These are phyloP conservation scores for Penicillium paxilli DNA, from an alignment of 495 filamentous ascomycete genomes.

Conservation along the genomic window DNA sequence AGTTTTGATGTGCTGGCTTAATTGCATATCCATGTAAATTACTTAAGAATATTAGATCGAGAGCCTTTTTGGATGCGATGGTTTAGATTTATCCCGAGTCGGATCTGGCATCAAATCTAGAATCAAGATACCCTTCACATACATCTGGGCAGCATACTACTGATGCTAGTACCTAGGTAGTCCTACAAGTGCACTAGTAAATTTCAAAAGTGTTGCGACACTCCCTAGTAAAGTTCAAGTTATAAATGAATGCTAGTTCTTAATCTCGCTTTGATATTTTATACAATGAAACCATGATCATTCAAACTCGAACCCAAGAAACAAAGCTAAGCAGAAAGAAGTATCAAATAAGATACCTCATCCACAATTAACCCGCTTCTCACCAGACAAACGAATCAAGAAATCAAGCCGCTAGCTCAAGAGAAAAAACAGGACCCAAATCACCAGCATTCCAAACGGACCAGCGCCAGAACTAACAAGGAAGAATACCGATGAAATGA, in stretches of 20 bases:
- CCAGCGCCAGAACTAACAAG: slow-evolving; percentile 4
- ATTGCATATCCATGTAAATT: neutral
- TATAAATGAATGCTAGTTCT: too few relatives aligned
- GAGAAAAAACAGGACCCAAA: neutral
- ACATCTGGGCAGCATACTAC: neutral
- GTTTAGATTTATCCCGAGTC: neutral
- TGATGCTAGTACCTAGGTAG: too few relatives aligned
- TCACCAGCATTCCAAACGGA: slow-evolving; percentile 5
- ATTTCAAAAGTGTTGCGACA: too few relatives aligned
- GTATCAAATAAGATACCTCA: neutral
- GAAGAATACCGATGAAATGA: neutral
- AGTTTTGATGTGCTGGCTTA: slow-evolving; percentile 35
- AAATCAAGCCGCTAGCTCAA: neutral
- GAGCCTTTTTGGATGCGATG: neutral
- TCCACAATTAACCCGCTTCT: neutral
- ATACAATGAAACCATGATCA: slow-evolving; percentile 12
- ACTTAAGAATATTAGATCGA: neutral
- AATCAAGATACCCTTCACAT: neutral
- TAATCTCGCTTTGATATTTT: slow-evolving; percentile 9
- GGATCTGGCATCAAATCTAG: too few relatives aligned
- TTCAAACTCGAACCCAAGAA: neutral
- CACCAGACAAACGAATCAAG: neutral
- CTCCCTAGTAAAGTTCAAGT: too few relatives aligned
- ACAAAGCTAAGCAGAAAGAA: neutral
- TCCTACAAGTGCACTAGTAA: too few relatives aligned